A percentile compares a stretch with the other conserved stretches of the same genome.
phyloP scores from a whole-genome alignment of 176 grass and related monocot species.

The Luzula sylvatica region DNA sequence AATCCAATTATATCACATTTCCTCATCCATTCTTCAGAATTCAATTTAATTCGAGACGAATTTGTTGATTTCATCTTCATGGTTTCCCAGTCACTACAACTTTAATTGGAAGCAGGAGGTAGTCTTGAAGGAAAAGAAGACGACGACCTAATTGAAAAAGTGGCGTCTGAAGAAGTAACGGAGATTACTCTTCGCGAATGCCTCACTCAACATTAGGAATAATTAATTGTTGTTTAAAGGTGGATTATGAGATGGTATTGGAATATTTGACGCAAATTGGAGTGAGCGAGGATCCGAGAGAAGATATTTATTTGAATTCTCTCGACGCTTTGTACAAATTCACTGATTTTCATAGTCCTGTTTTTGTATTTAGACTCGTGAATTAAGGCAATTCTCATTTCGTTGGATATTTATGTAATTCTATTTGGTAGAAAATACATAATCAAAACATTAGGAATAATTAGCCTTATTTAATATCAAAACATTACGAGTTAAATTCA shows the following conservation, averaged over 20 bases:
- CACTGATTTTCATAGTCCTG: slow-evolving; percentile 51
- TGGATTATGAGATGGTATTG: slow-evolving; percentile 92
- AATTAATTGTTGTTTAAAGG: slow-evolving; percentile 19
- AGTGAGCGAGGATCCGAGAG: slow-evolving; percentile 66
- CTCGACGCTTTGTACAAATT: slow-evolving; percentile 58
- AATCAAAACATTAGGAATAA: no score
- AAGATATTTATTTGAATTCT: slow-evolving; percentile 69
- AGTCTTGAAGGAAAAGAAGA: slow-evolving; percentile 96
- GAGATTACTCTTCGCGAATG: slow-evolving; percentile 68
- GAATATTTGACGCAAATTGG: slow-evolving; percentile 85
- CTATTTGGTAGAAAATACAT: no score
- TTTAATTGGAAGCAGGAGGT: slow-evolving; percentile 97
- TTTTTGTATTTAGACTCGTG: slow-evolving; percentile 70
- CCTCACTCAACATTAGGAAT: slow-evolving; percentile 45
- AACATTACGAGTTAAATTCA: no score
- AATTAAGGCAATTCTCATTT: no score
- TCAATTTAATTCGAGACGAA: no score
- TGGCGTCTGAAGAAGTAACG: slow-evolving; percentile 67
- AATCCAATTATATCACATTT: no score
- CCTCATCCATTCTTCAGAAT: no score
- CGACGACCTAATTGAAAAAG: slow-evolving; percentile 63
- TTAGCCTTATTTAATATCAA: no score
- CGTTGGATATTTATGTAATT: no score
- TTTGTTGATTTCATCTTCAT: no score
- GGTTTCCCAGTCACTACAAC: no score